Base-by-base conservation (phyloP, 1,139 yeast species). In the Magnusiomyces fungicola region DNA sequence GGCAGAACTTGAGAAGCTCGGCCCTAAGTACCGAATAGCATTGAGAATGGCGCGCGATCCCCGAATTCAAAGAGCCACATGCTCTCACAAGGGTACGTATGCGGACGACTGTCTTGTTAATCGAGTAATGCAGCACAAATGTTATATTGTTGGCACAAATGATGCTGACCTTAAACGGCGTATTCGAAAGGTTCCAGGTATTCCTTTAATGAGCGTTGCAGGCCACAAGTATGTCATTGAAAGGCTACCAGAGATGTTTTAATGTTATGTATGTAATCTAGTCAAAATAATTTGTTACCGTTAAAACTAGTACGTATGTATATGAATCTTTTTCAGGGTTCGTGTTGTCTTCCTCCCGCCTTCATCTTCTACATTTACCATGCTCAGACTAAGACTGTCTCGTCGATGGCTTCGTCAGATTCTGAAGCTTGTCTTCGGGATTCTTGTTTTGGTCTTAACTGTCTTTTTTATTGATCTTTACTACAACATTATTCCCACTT, bases 161-260 rank as follows among this genome's bases (percentile, higher is more conserved):
- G 98, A 92, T 81, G 97, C 96, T n/a, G 97, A 92, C 61, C 73
- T 92, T 64, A 92, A 92, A 67, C 80, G 97, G 63, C 78, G 98
- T 66, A 78, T 92, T 40, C 79, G 98, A 69, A 92, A 92, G 68
- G 89, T 92, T 16, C 98, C 97, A 1, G 98, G 98, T 61, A 86
- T 92, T 55, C 98, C 98, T 10, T 74, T 92, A 43, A 80, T 92
- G 92, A 88, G 96, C 67, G 98, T 92, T 18, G 98, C 97, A 44
- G 86, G 86, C 2, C 96, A 88, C 64, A 73, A 89, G 2, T 92
- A 90, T 66, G 96, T 86, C 39, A 83, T 92, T 56, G 98, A 92
- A 67, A 78, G 97, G 64, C 76, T 92, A 51, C 98, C 98, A 1
- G 97, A 90, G 65, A 96, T 86, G 19, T 89, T 90, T 64, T 90